phyloP scores from a whole-genome alignment of 768 basidiomycete species.

The Mycena leptocephala region DNA sequence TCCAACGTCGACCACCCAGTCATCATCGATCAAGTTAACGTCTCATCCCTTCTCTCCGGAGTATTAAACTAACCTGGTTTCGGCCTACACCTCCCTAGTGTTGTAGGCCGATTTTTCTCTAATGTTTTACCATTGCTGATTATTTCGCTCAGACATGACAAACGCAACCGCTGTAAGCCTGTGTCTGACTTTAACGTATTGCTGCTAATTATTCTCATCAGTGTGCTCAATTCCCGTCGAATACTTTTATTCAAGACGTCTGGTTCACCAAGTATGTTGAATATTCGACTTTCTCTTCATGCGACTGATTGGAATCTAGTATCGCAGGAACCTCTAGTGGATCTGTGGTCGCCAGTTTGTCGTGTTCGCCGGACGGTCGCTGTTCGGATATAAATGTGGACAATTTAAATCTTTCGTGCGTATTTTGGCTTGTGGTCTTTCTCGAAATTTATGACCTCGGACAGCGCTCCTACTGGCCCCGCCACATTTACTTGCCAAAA shows the following conservation, averaged over 20 bases:
- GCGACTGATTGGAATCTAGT: constrained; percentile 44
- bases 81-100: neutral
- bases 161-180: constrained; percentile 49
- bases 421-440: constrained; percentile 3
- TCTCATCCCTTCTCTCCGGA: neutral
- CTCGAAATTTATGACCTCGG: neutral
- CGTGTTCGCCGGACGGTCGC: constrained; percentile 71
- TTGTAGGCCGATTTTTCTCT: neutral
- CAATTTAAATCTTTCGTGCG: constrained; percentile 61
- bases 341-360: constrained; percentile 65
- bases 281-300: neutral
- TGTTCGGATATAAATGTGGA: constrained; percentile 67
- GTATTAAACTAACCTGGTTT: no score
- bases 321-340: constrained; percentile 73
- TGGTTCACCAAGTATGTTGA: constrained; percentile 65
- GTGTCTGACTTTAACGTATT: neutral
- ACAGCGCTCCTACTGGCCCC: constrained; percentile 56
- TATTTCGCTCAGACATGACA: constrained; percentile 51
- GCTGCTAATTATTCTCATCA: neutral
- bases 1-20: constrained; percentile 72
- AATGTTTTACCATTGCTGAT: neutral
- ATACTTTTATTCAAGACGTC: constrained; percentile 70
- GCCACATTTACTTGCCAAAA: constrained; percentile 70
- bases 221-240: constrained; percentile 70
- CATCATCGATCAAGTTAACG: constrained; percentile 59